Evolutionary conservation across 2,329 filamentous ascomycete species (phyloP).

Genomic region (Calonectria leucothoes): DNA sequence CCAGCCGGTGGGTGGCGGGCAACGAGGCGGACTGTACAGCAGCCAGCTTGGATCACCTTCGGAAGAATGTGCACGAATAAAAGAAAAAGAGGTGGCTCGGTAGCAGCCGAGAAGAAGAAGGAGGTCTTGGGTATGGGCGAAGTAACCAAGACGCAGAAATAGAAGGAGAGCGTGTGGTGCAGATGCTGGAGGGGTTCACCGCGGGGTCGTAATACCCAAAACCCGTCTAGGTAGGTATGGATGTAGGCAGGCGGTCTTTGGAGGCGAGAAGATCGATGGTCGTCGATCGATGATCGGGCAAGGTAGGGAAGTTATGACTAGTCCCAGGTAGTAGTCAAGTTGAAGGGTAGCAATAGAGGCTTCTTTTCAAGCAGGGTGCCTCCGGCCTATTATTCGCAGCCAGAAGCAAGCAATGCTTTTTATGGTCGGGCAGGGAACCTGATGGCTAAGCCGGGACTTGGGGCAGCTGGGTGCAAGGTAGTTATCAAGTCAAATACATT

Average conservation of each 20-base stretch:
- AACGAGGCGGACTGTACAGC: constrained; percentile 37
- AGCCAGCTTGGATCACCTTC: constrained; percentile 38
- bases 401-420: constrained; percentile 38
- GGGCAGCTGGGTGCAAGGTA: constrained; percentile 43
- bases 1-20: constrained; percentile 73
- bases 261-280: constrained; percentile 36
- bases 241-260: constrained; percentile 18
- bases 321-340: constrained; percentile 38
- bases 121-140: constrained; percentile 8
- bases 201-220: constrained; percentile 40
- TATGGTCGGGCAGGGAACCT: constrained; percentile 44
- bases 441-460: constrained; percentile 39
- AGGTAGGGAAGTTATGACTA: constrained; percentile 42
- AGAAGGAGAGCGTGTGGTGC: constrained; percentile 14
- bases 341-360: constrained; percentile 35
- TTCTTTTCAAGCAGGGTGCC: constrained; percentile 40
- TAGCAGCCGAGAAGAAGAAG: constrained; percentile 19
- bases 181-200: constrained; percentile 39
- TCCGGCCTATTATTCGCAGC: constrained; percentile 43
- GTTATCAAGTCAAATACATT: constrained; percentile 45
- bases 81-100: constrained; percentile 12
- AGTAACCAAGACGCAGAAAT: constrained; percentile 4
- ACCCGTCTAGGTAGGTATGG: constrained; percentile 26
- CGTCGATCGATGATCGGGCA: constrained; percentile 38
- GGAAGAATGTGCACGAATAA: constrained; percentile 19